These are phyloP conservation scores for Heritiera littoralis DNA, from an alignment of 345 rosid species.

Conservation along the genomic window DNA sequence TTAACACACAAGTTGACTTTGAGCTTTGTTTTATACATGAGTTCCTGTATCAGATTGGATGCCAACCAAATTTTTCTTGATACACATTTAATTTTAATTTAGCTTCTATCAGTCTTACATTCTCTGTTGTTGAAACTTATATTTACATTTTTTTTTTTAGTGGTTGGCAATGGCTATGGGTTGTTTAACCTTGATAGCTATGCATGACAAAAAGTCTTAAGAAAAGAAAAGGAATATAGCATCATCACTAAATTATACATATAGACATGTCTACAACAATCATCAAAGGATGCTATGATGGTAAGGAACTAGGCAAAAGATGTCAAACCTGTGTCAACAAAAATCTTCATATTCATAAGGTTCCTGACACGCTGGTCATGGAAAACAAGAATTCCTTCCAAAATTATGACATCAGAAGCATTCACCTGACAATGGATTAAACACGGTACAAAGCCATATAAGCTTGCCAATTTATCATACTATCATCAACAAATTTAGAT, in stretches of 20 bases:
- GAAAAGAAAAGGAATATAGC: conserved; percentile 10
- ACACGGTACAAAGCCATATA: not conserved
- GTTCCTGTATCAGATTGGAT: not conserved
- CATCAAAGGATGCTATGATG: conserved; percentile 16
- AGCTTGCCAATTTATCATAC: not conserved
- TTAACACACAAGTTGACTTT: not conserved
- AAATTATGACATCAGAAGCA: conserved; percentile 95
- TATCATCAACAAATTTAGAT: not conserved
- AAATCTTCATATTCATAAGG: conserved; percentile 96
- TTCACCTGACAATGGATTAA: conserved; percentile 61
- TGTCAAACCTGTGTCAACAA: conserved; percentile 87
- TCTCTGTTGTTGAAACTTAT: not conserved
- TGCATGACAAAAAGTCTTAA: not conserved
- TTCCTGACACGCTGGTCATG: conserved; percentile 90
- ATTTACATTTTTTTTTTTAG: not conserved
- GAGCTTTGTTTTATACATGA: not conserved
- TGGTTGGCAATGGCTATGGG: not conserved
- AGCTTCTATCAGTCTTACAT: not conserved
- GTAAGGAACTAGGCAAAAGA: conserved; percentile 18
- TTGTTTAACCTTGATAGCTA: not conserved
- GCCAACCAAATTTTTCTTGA: not conserved
- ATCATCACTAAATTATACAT: conserved; percentile 21
- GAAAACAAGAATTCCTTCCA: conserved; percentile 96
- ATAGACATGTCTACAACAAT: conserved; percentile 1
- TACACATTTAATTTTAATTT: not conserved